Conservation (phyloP, 306 rosid species). For the Datisca glomerata region DNA sequence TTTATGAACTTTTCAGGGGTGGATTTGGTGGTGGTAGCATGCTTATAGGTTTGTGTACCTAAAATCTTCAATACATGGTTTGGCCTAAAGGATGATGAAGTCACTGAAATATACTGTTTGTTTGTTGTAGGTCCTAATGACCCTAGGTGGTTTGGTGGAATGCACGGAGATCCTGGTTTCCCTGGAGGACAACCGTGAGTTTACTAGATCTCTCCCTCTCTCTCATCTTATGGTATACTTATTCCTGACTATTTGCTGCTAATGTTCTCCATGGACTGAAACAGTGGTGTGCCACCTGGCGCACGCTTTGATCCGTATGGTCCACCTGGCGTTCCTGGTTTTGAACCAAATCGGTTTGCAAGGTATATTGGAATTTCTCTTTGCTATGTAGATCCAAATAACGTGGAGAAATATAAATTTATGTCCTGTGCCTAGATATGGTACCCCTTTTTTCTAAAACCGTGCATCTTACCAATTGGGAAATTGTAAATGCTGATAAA, state of each 20-base stretch:
- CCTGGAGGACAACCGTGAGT: conserved; percentile 66
- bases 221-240: not conserved
- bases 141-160: conserved; percentile 51
- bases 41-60: conserved; percentile 48
- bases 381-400: not conserved
- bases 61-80: not conserved
- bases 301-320: conserved; percentile 86
- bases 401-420: not conserved
- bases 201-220: conserved; percentile 10
- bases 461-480: not conserved
- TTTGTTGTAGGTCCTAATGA: conserved; percentile 56
- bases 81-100: not conserved
- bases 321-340: conserved; percentile 78
- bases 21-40: conserved; percentile 41
- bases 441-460: not conserved
- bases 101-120: conserved; percentile 1
- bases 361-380: conserved; percentile 26
- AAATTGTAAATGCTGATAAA: not conserved
- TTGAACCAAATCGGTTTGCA: conserved; percentile 58
- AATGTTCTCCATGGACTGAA: conserved; percentile 9
- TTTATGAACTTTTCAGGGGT: conserved; percentile 30
- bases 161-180: conserved; percentile 37
- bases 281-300: conserved; percentile 77
- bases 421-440: not conserved
- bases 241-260: not conserved